Evolutionary conservation across 2,329 filamentous ascomycete genomes (phyloP), one percentile per base, ranked within the genome.

Genomic region (Aureobasidium sp.): DNA sequence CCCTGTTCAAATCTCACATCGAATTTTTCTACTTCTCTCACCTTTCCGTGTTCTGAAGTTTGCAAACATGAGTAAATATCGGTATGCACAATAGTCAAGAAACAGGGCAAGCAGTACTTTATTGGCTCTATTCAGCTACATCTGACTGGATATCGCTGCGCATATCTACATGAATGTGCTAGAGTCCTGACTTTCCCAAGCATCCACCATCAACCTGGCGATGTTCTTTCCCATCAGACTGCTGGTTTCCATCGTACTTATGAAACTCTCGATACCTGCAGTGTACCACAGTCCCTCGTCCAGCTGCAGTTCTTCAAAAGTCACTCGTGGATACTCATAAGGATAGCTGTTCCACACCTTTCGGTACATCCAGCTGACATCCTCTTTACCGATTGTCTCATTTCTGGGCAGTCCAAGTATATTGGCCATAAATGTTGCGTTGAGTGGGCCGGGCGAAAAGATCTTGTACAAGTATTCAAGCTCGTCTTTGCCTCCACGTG

Each of bases 211-310:
- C 59, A 94, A 75, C 65, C 80, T 81, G 9, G 90, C 90, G 25
- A 94, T 86, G 70, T 94, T 94, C 82, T 83, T 90, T 0, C 94
- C 94, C 85, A 94, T 94, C 67, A 97, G 75, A 1, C 90, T 89
- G 72, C 87, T 96, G 7, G 94, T 97, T 79, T 99, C 94, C 94
- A 99, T 97, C 0, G 91, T 96, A 10, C 89, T 94, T 67, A 97
- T 95, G 72, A 99, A 97, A 67, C 88, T 88, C 76, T 97, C 93
- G 47, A 97, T 95, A 0, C 81, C 82, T 58, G 79, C 78, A 5
- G 83, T 85, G 67, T 87, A 86, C 81, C 81, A 94, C 14, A 93
- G 69, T 0, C 84, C 83, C 7, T 81, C 74, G 5, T 84, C 85
- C 3, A 97, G 72, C 64, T 86, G 78, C 3, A 87, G 83, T 64